A percentile compares a stretch with the other conserved stretches of the same genome.
Evolutionary conservation across 148 eudicot genomes (phyloP).

Genomic region (Drosera capensis): DNA sequence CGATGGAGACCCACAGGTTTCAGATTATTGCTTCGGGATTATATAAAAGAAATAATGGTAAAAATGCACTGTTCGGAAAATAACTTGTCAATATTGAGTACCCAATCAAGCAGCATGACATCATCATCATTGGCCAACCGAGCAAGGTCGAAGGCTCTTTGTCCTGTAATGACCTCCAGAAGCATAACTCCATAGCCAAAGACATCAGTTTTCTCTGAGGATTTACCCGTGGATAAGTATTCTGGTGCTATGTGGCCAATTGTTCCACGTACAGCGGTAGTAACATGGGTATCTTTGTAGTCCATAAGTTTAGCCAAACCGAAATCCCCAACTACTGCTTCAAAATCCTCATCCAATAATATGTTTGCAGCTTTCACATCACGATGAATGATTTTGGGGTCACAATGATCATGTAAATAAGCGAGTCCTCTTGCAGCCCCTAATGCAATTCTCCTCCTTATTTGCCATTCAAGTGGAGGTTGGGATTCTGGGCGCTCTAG

Average conservation of each 20-base stretch:
- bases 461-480: slow-evolving; percentile 26
- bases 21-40: too few relatives aligned
- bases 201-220: slow-evolving; percentile 41
- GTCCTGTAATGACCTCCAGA: slow-evolving; percentile 43
- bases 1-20: too few relatives aligned
- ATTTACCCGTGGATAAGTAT: slow-evolving; percentile 42
- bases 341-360: slow-evolving; percentile 31
- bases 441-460: slow-evolving; percentile 26
- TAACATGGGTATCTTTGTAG: slow-evolving; percentile 37
- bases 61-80: too few relatives aligned
- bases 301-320: slow-evolving; percentile 40
- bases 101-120: slow-evolving; percentile 47
- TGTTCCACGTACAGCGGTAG: slow-evolving; percentile 38
- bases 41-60: too few relatives aligned
- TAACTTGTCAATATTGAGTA: too few relatives aligned
- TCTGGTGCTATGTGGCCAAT: slow-evolving; percentile 40
- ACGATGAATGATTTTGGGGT: slow-evolving; percentile 37
- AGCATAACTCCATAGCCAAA: slow-evolving; percentile 44
- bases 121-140: slow-evolving; percentile 42
- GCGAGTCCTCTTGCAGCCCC: slow-evolving; percentile 36
- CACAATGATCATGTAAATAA: slow-evolving; percentile 37
- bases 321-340: slow-evolving; percentile 38
- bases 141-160: slow-evolving; percentile 46
- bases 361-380: slow-evolving; percentile 41
- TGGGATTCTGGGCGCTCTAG: slow-evolving; percentile 23